phyloP scores from a whole-genome alignment of 352 stramenopile genomes.

The Pythium aquatile region DNA sequence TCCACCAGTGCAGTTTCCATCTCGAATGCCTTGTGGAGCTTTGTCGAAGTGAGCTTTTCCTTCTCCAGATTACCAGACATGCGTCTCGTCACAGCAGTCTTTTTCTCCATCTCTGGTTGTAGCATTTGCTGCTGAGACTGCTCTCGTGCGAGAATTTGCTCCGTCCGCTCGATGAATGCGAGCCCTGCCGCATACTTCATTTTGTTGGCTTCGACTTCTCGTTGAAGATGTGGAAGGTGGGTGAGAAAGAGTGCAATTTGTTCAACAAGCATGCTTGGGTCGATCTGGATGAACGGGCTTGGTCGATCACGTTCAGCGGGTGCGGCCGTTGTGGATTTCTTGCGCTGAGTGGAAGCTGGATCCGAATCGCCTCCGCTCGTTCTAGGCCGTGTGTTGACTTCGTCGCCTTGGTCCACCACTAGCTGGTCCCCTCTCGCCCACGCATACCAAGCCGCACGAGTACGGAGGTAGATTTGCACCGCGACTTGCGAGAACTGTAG shows the following conservation, averaged over 20 bases:
- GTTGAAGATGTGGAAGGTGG: slow-evolving; percentile 32
- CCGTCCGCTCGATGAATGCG: slow-evolving; percentile 52
- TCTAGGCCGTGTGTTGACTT: neutral
- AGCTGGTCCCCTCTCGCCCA: slow-evolving; percentile 4
- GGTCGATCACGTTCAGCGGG: slow-evolving; percentile 10
- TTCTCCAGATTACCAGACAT: slow-evolving; percentile 70
- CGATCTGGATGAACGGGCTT: slow-evolving; percentile 27
- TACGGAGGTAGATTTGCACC: slow-evolving; percentile 42
- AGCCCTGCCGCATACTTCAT: slow-evolving; percentile 38
- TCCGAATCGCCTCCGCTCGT: slow-evolving; percentile 6
- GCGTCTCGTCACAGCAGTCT: slow-evolving; percentile 37
- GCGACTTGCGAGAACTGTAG: slow-evolving; percentile 40
- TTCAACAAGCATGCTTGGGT: slow-evolving; percentile 54
- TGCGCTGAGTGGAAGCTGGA: neutral
- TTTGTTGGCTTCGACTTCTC: slow-evolving; percentile 31
- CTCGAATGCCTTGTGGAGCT: slow-evolving; percentile 47
- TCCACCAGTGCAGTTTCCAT: slow-evolving; percentile 38
- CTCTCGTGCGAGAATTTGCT: slow-evolving; percentile 46
- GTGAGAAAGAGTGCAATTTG: slow-evolving; percentile 48
- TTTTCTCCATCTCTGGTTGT: slow-evolving; percentile 49
- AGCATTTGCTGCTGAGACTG: slow-evolving; percentile 48
- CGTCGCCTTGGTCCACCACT: neutral
- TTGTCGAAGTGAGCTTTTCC: slow-evolving; percentile 47
- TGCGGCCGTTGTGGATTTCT: neutral
- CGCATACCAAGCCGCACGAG: slow-evolving; percentile 7